Evolutionary conservation across 345 rosid species (phyloP), one percentile per base, ranked within the genome.

Genomic region (Rhizophora apiculata): DNA sequence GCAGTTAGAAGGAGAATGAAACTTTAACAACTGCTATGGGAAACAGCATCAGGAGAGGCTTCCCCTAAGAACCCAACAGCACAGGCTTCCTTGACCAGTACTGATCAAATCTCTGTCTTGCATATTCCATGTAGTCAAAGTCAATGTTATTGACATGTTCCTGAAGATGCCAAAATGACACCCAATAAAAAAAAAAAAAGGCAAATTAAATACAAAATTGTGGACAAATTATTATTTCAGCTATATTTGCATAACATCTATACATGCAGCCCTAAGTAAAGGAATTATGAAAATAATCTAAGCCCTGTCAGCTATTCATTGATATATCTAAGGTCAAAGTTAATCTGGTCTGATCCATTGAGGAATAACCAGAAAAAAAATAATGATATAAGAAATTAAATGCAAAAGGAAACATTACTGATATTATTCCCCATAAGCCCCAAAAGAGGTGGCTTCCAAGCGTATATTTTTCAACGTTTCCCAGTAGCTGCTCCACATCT

Each of bases 351-450:
- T 6, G 46, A 39, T 39, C 46, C 15, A 11, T 39, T 2, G 15
- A 39, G 46, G 9, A 34, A 34, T 8, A 34, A 34, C 37, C 2
- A 34, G 6, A 73, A 69, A 27, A 56, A 63, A 31, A n/a, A 52
- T n/a, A 67, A 21, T 2, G 18, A 73, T 37, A 18, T 36, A 62
- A 8, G 51, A 34, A 72, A 43, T 6, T 18, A 63, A 34, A 39
- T 39, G 31, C 67, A 55, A 36, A 22, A 32, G 27, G 30, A 65
- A 67, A 27, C 70, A 70, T 21, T 68, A 55, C 76, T 55, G 76
- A 71, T 72, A 75, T 75, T 63, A 88, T 78, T 34, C 94, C 80
- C 80, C 80, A 76, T 32, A 76, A 62, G 32, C 76, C 75, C 80
- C 80, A 76, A 32, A 76, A 54, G 36, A 76, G 24, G 67, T 76